phyloP scores from a whole-genome alignment of 1,284 basidiomycete genomes.

The Amylostereum chailletii region DNA sequence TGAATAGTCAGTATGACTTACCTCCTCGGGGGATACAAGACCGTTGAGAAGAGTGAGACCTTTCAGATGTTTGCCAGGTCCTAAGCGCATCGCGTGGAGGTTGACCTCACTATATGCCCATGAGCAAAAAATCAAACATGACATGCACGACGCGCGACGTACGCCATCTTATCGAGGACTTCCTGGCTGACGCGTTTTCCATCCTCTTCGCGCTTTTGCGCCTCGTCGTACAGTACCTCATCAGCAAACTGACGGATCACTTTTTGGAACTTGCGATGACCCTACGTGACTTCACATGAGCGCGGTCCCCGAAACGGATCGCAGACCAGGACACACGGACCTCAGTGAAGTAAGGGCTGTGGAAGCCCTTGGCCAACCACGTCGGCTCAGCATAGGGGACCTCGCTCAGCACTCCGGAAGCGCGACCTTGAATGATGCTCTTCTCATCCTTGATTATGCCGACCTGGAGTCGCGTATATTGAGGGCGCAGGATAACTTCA shows the following conservation, averaged over 20 bases:
- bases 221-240: constrained; percentile 42
- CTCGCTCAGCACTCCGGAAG: constrained; percentile 50
- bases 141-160: constrained; percentile 17
- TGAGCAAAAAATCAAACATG: background rate
- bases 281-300: constrained; percentile 22
- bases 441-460: constrained; percentile 64
- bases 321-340: constrained; percentile 9
- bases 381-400: constrained; percentile 83
- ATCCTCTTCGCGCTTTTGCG: constrained; percentile 64
- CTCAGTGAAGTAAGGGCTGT: constrained; percentile 65
- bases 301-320: background rate
- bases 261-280: constrained; percentile 18
- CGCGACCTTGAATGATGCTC: constrained; percentile 41
- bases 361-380: constrained; percentile 63
- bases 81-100: constrained; percentile 86
- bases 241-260: constrained; percentile 41
- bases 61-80: constrained; percentile 78
- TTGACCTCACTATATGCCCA: constrained; percentile 43
- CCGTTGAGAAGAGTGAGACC: constrained; percentile 79
- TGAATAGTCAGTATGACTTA: constrained; percentile 26
- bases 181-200: constrained; percentile 63
- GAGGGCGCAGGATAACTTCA: constrained; percentile 68
- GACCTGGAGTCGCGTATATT: constrained; percentile 64
- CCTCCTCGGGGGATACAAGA: constrained; percentile 80
- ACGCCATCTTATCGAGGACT: constrained; percentile 69